These are phyloP conservation scores for Fusarium chaquense DNA, from an alignment of 2,329 filamentous ascomycete species.

Conservation along the genomic window DNA sequence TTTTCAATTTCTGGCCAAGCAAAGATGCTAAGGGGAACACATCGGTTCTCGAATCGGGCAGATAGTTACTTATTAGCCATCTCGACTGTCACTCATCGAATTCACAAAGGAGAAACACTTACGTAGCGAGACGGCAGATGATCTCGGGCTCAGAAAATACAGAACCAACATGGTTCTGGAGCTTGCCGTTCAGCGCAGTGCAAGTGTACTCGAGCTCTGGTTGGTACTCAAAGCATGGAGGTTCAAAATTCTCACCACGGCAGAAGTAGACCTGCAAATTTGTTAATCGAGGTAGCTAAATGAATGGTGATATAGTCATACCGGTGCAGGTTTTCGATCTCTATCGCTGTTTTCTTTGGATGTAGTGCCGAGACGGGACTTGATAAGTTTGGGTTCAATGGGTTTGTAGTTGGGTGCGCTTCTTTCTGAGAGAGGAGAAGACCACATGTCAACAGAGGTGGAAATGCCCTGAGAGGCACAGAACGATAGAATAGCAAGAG, in stretches of 20 bases:
- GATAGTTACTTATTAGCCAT: conserved; percentile 13
- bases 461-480: conserved; percentile 29
- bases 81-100: neutral
- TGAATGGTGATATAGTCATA: conserved; percentile 5
- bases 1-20: conserved; percentile 45
- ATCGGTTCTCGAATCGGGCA: conserved; percentile 28
- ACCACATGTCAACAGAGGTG: conserved; percentile 43
- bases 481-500: conserved; percentile 26
- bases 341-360: conserved; percentile 30
- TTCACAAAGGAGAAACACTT: neutral
- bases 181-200: conserved; percentile 34
- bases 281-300: conserved; percentile 9
- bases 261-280: conserved; percentile 45
- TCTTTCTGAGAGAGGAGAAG: conserved; percentile 33
- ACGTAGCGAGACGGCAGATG: conserved; percentile 45
- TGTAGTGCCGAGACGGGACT: conserved; percentile 40
- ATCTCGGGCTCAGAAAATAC: conserved; percentile 44
- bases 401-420: conserved; percentile 23
- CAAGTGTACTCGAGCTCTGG: conserved; percentile 45
- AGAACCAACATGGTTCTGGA: conserved; percentile 43
- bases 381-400: conserved; percentile 40
- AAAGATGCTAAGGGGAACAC: conserved; percentile 38
- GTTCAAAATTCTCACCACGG: conserved; percentile 45
- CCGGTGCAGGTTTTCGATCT: conserved; percentile 34
- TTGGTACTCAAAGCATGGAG: conserved; percentile 42